Base-by-base conservation (phyloP, 371 early-diverging fungal species). In the Dinochytrium kinnereticum region DNA sequence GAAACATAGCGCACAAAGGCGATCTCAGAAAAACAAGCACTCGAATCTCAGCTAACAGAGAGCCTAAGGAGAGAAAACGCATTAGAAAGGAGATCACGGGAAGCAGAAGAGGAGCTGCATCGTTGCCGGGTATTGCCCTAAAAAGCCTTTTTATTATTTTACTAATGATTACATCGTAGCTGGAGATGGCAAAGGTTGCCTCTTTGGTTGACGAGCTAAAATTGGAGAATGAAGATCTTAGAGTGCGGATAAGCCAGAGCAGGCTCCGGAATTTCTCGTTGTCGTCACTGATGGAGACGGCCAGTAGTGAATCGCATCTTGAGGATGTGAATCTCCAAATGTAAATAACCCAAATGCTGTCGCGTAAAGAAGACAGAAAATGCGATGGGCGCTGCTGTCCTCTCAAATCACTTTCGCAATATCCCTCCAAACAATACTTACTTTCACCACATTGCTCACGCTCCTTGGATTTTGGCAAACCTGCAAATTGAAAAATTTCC, bases 191-290 rank as follows among this genome's bases (percentile, higher is more conserved):
- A 26, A 61, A 34, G 34, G 36, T 10, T 17, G 61, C 61, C 2
- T 33, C 61, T 10, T 34, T 61, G 36, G 36, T 61, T 7, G 61
- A 61, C 10, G 61, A 34, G 24, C 36, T 61, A 2, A 61, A 61
- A 24, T 3, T 26, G 30, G 61, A 61, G 24, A 61, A 61, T 34
- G 61, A 61, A 36, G 61, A 61, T 61, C 26, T 61, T 7, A 17
- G 61, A 26, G 19, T 17, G 26, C 61, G 61, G 28, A 33, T 61
- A 61, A 61, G 34, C 19, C 34, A 28, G 26, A 61, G 34, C 24
- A 30, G 61, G 7, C 28, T 61, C 7, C 61, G 61, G 28, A 61
- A 61, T 34, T 61, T 61, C 34, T 61, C 61, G 3, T 24, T 61
- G 2, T 61, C 61, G 34, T 61, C 61, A 24, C 34, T 61, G 17